Evolutionary conservation across 2,329 filamentous ascomycete genomes (phyloP), one percentile per base, ranked within the genome.

Genomic region (Hypoxylon sp.): DNA sequence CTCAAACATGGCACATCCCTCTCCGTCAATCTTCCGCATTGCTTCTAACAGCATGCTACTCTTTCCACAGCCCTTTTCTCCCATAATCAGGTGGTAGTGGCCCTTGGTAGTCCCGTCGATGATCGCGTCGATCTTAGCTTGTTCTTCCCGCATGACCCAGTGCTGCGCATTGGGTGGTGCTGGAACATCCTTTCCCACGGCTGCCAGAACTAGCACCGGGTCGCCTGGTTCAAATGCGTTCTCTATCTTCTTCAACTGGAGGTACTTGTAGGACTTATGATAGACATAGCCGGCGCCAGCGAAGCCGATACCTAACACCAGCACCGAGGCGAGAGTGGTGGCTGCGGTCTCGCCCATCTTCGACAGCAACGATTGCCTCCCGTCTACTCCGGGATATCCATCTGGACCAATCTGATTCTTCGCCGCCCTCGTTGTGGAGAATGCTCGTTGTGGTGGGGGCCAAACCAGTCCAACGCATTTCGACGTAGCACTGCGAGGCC

Each of bases 61-160:
- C 84, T 99, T 99, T 6, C 96, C 96, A 0, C 93, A 97, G 4
- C 96, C 96, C 82, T 99, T 98, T 77, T 98, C 96, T 49, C 96
- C 96, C 51, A 98, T 90, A 2, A 99, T 84, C 1, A 99, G 86
- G 80, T 96, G 93, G 77, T 99, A 99, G 77, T 97, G 94, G 10
- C 96, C 96, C 50, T 85, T 84, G 30, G 89, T 85, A 2, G 85
- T 81, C 0, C 96, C 96, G 53, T 86, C 82, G 25, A 99, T 88
- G 71, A 99, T 98, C n/a, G 82, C 84, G 79, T 99, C 91, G 69
- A 99, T 91, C 66, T 86, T 89, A 3, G 83, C 79, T 79, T 99
- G 96, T 82, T 99, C 95, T 13, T 92, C 89, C 30, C 95, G 90
- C 71, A 88, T 81, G 55, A 98, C 90, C 96, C 96, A 98, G 75